Percentiles rank a stretch among this genome's conserved stretches.
Conservation (phyloP, 805 yeast genomes). For the Maudiozyma serrabonitensis region DNA sequence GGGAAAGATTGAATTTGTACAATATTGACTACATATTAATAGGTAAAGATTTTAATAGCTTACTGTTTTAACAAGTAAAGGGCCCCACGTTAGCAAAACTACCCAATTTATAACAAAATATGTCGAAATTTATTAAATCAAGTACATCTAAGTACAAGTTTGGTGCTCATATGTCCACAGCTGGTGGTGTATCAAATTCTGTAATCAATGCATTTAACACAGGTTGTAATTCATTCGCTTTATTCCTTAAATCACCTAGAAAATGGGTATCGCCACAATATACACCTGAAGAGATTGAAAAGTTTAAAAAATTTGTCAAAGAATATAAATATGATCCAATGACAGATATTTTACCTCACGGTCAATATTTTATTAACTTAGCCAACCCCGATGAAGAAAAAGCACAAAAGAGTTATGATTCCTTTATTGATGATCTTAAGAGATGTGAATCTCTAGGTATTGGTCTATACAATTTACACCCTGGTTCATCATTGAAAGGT, state of each 20-base stretch:
- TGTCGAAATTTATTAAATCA: slow-evolving; percentile 35
- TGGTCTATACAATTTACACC: slow-evolving; percentile 86
- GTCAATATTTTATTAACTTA: slow-evolving; percentile 84
- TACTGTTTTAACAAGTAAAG: too few species aligned
- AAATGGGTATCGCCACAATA: slow-evolving; percentile 83
- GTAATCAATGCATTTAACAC: slow-evolving; percentile 47
- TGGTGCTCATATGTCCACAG: slow-evolving; percentile 84
- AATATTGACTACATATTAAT: too few species aligned
- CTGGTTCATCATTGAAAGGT: slow-evolving; percentile 76
- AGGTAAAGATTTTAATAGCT: too few species aligned
- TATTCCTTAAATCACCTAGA: slow-evolving; percentile 83
- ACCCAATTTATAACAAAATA: not conserved
- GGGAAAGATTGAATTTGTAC: too few species aligned
- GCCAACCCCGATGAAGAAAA: slow-evolving; percentile 85
- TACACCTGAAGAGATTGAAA: slow-evolving; percentile 52
- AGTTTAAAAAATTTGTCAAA: slow-evolving; percentile 56
- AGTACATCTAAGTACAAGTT: slow-evolving; percentile 43
- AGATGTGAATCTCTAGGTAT: slow-evolving; percentile 81
- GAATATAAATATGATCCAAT: slow-evolving; percentile 58
- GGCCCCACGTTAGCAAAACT: too few species aligned
- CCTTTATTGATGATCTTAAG: slow-evolving; percentile 75
- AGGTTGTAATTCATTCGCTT: slow-evolving; percentile 71
- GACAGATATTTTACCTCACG: slow-evolving; percentile 85
- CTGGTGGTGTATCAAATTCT: slow-evolving; percentile 71
- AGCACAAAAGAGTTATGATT: slow-evolving; percentile 61